These are phyloP conservation scores for Neovahlkampfia damariscottae DNA, from an alignment of 78 protist species.

Conservation along the genomic window DNA sequence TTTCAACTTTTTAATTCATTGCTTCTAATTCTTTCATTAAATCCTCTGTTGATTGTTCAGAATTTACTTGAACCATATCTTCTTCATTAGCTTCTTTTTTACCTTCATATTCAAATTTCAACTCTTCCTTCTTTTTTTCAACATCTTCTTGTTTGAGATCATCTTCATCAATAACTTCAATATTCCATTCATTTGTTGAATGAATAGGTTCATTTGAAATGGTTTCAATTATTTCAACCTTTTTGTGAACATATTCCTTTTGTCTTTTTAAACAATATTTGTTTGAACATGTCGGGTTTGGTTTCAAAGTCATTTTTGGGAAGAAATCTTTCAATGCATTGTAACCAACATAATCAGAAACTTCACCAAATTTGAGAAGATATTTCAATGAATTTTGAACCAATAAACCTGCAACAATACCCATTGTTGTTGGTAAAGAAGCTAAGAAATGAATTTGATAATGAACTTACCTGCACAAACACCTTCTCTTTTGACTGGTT, in stretches of 20 bases:
- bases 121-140: no score
- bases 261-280: constrained; percentile 29
- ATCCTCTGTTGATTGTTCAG: no score
- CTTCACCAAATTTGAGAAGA: constrained; percentile 64
- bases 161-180: neutral
- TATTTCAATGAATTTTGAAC: constrained; percentile 85
- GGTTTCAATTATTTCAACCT: neutral
- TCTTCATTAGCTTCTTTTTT: no score
- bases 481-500: constrained; percentile 27
- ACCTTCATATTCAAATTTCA: no score
- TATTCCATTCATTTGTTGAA: neutral
- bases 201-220: neutral
- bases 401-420: constrained; percentile 81
- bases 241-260: constrained; percentile 7
- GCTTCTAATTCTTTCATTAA: no score
- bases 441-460: no score
- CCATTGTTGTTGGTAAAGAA: constrained; percentile 96
- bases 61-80: no score
- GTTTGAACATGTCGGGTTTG: constrained; percentile 70
- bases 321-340: constrained; percentile 74
- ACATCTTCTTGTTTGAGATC: no score
- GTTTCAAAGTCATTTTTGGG: constrained; percentile 59
- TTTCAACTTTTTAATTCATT: no score
- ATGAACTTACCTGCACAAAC: constrained; percentile 66
- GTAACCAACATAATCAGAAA: constrained; percentile 73